Evolutionary conservation across 140 eudicot species (phyloP).

Genomic region (Eryngium alpinum): DNA sequence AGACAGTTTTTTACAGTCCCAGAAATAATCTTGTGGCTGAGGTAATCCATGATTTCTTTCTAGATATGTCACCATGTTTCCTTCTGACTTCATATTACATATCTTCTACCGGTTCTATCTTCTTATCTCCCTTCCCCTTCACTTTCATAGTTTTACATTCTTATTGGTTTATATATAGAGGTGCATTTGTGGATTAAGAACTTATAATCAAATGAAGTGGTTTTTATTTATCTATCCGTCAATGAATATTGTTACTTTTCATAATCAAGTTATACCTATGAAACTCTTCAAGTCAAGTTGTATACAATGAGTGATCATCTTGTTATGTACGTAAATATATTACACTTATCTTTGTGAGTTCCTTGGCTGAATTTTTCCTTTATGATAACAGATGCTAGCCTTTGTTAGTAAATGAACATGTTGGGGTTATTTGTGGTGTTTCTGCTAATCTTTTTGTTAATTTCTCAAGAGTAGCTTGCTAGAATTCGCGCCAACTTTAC

Average conservation of each 20-base stretch:
- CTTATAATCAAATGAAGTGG: background rate
- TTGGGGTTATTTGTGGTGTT: conserved; percentile 40
- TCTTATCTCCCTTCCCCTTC: background rate
- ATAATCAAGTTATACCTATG: too few relatives aligned
- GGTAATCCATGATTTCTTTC: conserved; percentile 29
- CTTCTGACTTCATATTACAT: background rate
- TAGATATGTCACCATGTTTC: background rate
- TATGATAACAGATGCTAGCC: too few relatives aligned
- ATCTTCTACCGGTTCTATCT: background rate
- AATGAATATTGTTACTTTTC: too few relatives aligned
- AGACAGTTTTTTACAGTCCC: conserved; percentile 91
- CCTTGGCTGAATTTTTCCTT: too few relatives aligned
- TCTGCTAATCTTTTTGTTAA: conserved; percentile 41
- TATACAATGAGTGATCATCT: too few relatives aligned
- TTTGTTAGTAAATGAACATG: conserved; percentile 28
- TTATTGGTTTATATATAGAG: background rate
- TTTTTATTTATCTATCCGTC: too few relatives aligned
- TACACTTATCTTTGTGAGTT: too few relatives aligned
- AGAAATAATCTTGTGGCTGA: conserved; percentile 79
- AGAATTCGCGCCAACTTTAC: conserved; percentile 43
- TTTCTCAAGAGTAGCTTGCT: conserved; percentile 37
- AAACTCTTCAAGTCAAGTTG: too few relatives aligned
- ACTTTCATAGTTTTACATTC: background rate
- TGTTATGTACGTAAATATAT: too few relatives aligned
- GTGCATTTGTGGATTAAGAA: background rate